Percentiles rank a stretch among this genome's conserved stretches.
These are phyloP conservation scores for Puccinia novopanici DNA, from an alignment of 1,284 basidiomycete species.

Conservation along the genomic window DNA sequence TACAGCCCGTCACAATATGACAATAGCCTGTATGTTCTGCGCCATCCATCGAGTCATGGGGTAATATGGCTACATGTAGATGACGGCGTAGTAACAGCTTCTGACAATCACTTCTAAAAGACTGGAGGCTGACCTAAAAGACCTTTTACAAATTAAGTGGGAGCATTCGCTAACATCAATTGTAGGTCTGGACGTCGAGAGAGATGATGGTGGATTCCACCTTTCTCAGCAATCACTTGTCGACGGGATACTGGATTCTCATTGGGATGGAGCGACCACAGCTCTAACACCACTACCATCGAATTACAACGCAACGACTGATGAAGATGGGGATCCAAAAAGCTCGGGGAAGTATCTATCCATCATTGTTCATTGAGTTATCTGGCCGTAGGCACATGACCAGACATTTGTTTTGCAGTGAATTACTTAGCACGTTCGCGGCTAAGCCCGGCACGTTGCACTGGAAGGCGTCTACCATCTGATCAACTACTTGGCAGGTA, in stretches of 20 bases:
- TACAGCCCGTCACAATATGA: neutral
- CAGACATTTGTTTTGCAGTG: no score
- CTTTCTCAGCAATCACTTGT: no score
- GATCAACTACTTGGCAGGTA: neutral
- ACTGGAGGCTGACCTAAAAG: no score
- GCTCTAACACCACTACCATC: neutral
- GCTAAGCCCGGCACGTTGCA: neutral
- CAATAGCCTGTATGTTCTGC: neutral
- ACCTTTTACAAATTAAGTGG: no score
- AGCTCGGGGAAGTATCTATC: no score
- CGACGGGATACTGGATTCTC: no score
- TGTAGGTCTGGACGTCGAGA: no score
- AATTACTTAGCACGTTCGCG: neutral
- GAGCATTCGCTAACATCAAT: no score
- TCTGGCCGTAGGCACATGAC: constrained; percentile 2
- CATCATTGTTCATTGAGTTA: constrained; percentile 9
- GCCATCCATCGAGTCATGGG: neutral
- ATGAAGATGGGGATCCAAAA: neutral
- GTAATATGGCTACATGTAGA: neutral
- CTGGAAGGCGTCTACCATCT: neutral
- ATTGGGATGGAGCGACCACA: no score
- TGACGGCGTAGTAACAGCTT: neutral
- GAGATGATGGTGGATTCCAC: no score
- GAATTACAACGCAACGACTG: neutral
- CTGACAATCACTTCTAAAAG: no score